phyloP scores from a whole-genome alignment of 2,329 filamentous ascomycete genomes.

The Verticillium nonalfalfae region DNA sequence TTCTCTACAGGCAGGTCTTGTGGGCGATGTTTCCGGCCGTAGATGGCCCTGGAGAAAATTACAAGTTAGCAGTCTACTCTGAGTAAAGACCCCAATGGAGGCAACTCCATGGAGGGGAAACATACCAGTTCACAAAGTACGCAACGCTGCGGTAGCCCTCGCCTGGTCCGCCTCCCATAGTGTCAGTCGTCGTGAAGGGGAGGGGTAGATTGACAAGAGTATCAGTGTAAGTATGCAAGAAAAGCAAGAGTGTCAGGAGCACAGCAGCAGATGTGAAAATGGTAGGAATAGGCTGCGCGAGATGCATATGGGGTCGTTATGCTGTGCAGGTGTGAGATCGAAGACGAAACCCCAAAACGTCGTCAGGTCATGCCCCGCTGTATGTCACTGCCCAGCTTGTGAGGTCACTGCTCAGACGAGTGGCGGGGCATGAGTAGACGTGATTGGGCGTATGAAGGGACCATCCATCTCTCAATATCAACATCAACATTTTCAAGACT shows the following conservation, averaged over 20 bases:
- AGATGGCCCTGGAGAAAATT: constrained; percentile 58
- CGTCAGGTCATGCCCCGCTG: neutral
- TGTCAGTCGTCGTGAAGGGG: constrained; percentile 8
- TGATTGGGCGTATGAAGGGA: neutral
- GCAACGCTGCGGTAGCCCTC: constrained; percentile 59
- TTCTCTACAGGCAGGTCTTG: constrained; percentile 75
- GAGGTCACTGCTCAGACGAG: neutral
- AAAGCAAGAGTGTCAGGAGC: constrained; percentile 13
- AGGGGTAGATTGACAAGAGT: constrained; percentile 5
- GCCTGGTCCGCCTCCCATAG: constrained; percentile 36
- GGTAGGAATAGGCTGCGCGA: constrained; percentile 3
- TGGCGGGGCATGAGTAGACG: neutral
- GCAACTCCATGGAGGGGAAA: constrained; percentile 3
- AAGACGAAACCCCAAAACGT: neutral
- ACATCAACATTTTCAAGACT: neutral
- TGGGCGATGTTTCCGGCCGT: constrained; percentile 77
- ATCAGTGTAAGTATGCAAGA: constrained; percentile 13
- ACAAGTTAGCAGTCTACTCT: constrained; percentile 6
- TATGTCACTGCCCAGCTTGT: neutral
- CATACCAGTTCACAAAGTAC: constrained; percentile 66
- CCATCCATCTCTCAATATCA: neutral
- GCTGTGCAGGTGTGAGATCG: neutral
- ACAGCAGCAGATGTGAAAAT: constrained; percentile 12
- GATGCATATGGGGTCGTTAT: constrained; percentile 6
- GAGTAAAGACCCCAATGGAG: too few species aligned